Base-by-base conservation (phyloP, 495 filamentous ascomycete genomes). In the Penicillium arizonense region DNA sequence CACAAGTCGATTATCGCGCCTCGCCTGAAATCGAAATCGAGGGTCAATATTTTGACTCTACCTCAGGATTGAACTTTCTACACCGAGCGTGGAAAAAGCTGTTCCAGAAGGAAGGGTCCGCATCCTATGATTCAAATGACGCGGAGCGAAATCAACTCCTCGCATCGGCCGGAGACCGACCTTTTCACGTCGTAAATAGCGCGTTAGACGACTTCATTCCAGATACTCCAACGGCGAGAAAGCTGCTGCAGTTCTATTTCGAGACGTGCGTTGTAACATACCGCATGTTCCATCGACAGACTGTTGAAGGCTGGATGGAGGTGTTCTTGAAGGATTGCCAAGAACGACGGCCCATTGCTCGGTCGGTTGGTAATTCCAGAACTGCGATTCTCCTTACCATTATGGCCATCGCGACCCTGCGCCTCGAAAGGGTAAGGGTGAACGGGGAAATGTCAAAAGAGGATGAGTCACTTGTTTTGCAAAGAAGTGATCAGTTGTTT, bases 81-180 rank as follows among this genome's bases (percentile, higher is more conserved):
- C 62, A 65, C 46, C 55, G 58, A 21, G 62, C 62, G 12, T 62
- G 55, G 51, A 47, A 39, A 7, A 65, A 65, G 35, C 33, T 61
- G 3, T 57, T 56, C 7, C 51, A 56, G 32, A 55, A 42, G 23
- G 47, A 32, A 8, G 33, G 16, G 14, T 50, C 10, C 7, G 34
- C 48, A 40, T 44, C 44, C 30, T 18, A 18, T 18, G 18, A 18
- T 18, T 18, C 18, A 18, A 18, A 18, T 1, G 18, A 18, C 18
- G 18, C 18, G 18, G 18, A 18, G 18, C 18, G 18, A 18, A 18
- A 18, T 18, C 18, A 18, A 1, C 18, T 18, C 18, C 18, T 18
- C 18, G 1, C 18, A 18, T 18, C 18, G 18, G 18, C 18, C 18
- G 18, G 18, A 18, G 18, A 18, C 18, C 18, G 18, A 18, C 18